A percentile compares a stretch with the other conserved stretches of the same genome.
Evolutionary conservation across 2,329 filamentous ascomycete species (phyloP).

Genomic region (Aaosphaeria pasadenensis): DNA sequence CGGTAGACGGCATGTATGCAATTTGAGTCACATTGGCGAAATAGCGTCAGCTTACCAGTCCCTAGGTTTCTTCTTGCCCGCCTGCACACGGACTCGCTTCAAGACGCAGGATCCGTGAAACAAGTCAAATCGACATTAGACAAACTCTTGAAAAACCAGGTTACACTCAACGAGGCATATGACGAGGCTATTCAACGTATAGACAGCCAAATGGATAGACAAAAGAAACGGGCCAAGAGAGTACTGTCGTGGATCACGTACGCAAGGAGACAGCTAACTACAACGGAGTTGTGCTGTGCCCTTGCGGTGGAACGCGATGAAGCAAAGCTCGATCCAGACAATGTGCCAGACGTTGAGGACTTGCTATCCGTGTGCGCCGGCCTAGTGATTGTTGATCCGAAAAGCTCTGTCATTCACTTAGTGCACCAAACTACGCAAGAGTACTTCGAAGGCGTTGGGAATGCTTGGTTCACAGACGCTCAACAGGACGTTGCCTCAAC

Average conservation of each 20-base stretch:
- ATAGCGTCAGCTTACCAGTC: neutral
- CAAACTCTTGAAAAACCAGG: conserved; percentile 23
- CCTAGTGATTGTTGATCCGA: conserved; percentile 1
- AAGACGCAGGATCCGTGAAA: conserved; percentile 25
- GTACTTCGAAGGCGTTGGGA: conserved; percentile 1
- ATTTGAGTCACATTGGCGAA: neutral
- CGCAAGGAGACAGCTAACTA: conserved; percentile 1
- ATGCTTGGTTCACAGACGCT: conserved; percentile 3
- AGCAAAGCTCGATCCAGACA: conserved; percentile 2
- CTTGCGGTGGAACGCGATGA: conserved; percentile 1
- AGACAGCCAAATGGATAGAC: conserved; percentile 27
- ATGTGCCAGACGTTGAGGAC: conserved; percentile 3
- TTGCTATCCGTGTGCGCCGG: conserved; percentile 2
- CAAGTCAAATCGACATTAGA: conserved; percentile 27
- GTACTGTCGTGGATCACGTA: conserved; percentile 1
- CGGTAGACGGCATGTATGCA: conserved; percentile 2
- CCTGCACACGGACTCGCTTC: conserved; percentile 34
- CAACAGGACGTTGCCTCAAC: conserved; percentile 3
- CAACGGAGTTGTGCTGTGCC: neutral
- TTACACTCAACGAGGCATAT: conserved; percentile 41
- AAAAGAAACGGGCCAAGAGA: conserved; percentile 31
- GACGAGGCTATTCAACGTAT: conserved; percentile 42
- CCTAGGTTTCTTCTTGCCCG: conserved; percentile 17
- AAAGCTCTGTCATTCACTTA: conserved; percentile 1
- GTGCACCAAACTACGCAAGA: conserved; percentile 5